Base-by-base conservation (phyloP, 2,329 filamentous ascomycete genomes). In the Exophiala sideris region DNA sequence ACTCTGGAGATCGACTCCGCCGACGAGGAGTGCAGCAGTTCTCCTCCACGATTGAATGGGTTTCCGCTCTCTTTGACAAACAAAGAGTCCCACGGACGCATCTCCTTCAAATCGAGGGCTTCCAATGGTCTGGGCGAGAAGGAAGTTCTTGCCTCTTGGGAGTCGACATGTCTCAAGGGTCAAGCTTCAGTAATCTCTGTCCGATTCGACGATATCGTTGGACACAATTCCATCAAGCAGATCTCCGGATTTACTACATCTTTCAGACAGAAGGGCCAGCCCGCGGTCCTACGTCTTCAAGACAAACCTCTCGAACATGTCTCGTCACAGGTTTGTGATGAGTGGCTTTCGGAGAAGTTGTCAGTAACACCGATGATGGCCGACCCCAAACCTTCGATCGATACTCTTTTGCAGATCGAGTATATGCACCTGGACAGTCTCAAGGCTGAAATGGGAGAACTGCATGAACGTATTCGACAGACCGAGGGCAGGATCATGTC, bases 181-280 rank as follows among this genome's bases (percentile, higher is more conserved):
- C 57, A 64, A 48, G 65, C 62, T 32, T 66, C 66, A 38, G 58
- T 69, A 18, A 57, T 70, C 36, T 65, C 65, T 11, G 57, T 70
- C 47, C 61, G 60, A 3, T 62, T 68, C 18, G 51, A 65, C 39
- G 51, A 54, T 5, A 58, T 62, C 20, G 50, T 49, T 21, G 61
- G 56, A 38, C 57, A 64, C 24, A 61, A 62, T 39, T 53, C 58
- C n/a, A 42, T 52, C n/a, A 44, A 50, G 12, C 39, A 48, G 24
- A 18, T 44, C n/a, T 62, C 65, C n/a, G 68, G 68, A n/a, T 70
- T 70, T 53, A 65, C 67, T 2, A 58, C 66, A 36, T 70, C 67
- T 1, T 68, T 68, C 48, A 66, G 64, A 45, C 63, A 66, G 11
- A 56, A 59, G 34, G 63, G 60, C 4, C 48, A 57, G 8, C 64